Evolutionary conservation across 1,284 basidiomycete genomes (phyloP), one percentile per base, ranked within the genome.

Genomic region (Marasmius tenuissimus): DNA sequence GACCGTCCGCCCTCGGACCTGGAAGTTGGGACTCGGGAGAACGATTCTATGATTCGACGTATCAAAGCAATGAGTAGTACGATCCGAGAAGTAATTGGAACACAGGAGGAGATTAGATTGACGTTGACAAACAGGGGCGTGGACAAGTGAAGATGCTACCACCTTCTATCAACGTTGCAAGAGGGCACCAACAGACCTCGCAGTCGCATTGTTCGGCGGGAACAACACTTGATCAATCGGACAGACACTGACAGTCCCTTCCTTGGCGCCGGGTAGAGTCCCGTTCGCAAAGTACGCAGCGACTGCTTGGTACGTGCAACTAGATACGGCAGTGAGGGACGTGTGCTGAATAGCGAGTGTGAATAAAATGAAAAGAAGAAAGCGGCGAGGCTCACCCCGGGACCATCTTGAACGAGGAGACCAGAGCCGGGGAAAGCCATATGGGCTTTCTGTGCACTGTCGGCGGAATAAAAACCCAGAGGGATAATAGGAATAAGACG

Each of bases 211-310:
- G 2, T 27, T 27, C 27, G 27, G 27, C 18, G 54, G n/a, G 20
- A 57, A 57, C 16, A 27, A 4, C 18, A 65, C 58, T 10, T 57
- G 67, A 34, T 69, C 58, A 12, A 74, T 68, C 1, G 70, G 61
- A 59, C 82, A 84, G 7, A 81, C 68, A 5, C 27, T 27, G 27
- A 47, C 45, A 10, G 78, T 79, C 1, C 73, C 80, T 18, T 71
- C 70, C 22, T 68, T 64, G 27, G 27, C 27, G 27, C 4, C 2
- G 2, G 82, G 82, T 2, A 83, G 65, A 4, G 70, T 73, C 1
- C 81, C 81, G 18, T 75, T 66, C 8, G 70, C 63, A 62, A 82
- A 78, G 65, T 84, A 83, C 1, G 71, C 68, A 10, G 74, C 72
- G 18, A 83, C 67, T 58, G 78, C 65, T 48, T 71, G 70, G 34